Evolutionary conservation across 2,329 filamentous ascomycete genomes (phyloP), one percentile per base, ranked within the genome.

Genomic region (Albophoma yamanashiensis): DNA sequence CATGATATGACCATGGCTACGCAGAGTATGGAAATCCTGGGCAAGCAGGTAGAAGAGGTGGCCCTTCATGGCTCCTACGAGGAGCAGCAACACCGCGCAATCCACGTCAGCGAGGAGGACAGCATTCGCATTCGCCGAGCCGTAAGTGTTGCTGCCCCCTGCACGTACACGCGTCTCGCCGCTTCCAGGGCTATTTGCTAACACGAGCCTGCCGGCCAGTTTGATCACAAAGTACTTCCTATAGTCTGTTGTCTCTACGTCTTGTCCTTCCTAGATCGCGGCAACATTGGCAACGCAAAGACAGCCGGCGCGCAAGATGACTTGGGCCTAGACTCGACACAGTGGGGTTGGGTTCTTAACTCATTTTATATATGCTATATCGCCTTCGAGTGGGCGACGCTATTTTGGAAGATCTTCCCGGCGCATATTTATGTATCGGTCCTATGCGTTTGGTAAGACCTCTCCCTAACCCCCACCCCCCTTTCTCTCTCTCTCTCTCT

Each of bases 331-430:
- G 61, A 59, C 45, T 64, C 64, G 36, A 55, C 59, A 17, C 59
- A 65, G 6, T 69, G 67, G 55, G 59, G 62, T 4, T 69, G 67
- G 67, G 57, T 68, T 1, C 64, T 68, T 15, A 67, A 66, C 14
- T 60, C 65, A 1, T 69, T 69, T 38, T 69, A 69, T 50, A 67
- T 68, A 39, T 62, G 62, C 34, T 68, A 69, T 50, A 63, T 69
- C 27, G 36, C 62, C 5, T 67, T 67, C 20, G 67, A 68, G 56
- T 67, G 63, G 50, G 59, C 64, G 12, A 64, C 61, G 14, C 56
- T 69, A 20, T 55, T 69, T 40, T 69, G 66, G 64, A 67, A 65
- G 50, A 57, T 68, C 20, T 52, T 67, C 4, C 67, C 67, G 36
- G 65, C 67, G 8, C 62, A 62, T 34, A 59, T 58, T 8, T 67